These are phyloP conservation scores for Diaporthe velutina DNA, from an alignment of 2,329 filamentous ascomycete species.

Conservation along the genomic window DNA sequence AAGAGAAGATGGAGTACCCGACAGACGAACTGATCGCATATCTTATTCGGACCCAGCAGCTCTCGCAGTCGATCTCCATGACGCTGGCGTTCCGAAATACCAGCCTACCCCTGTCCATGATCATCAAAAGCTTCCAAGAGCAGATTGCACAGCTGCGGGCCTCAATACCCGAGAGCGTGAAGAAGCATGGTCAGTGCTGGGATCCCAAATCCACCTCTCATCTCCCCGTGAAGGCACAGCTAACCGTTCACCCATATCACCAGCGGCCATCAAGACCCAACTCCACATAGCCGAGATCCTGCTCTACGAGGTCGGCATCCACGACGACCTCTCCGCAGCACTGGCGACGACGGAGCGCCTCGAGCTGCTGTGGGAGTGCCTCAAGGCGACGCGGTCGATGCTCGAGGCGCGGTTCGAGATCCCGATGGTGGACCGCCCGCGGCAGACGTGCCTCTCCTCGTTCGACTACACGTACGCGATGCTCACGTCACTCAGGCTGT, in stretches of 20 bases:
- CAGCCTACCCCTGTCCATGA: conserved; percentile 53
- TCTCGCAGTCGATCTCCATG: conserved; percentile 60
- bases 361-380: conserved; percentile 60
- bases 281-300: conserved; percentile 60
- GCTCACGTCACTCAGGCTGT: conserved; percentile 61
- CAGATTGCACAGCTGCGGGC: conserved; percentile 56
- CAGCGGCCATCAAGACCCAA: conserved; percentile 57
- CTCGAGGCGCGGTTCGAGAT: conserved; percentile 49
- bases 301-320: conserved; percentile 60
- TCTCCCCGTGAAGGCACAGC: too few relatives aligned
- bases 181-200: conserved; percentile 49
- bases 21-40: conserved; percentile 59
- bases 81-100: conserved; percentile 51
- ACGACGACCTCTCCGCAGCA: conserved; percentile 51
- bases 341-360: conserved; percentile 56
- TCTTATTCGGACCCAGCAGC: conserved; percentile 61
- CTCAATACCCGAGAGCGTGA: conserved; percentile 52
- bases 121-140: conserved; percentile 59
- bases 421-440: conserved; percentile 48
- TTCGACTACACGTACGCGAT: conserved; percentile 63
- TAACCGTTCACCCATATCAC: not conserved
- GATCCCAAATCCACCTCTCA: too few relatives aligned
- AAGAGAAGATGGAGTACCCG: conserved; percentile 55
- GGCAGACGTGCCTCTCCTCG: conserved; percentile 57
- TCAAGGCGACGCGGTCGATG: conserved; percentile 55